Base-by-base conservation (phyloP, 805 yeast genomes). In the Saccharomycopsis capsularis region DNA sequence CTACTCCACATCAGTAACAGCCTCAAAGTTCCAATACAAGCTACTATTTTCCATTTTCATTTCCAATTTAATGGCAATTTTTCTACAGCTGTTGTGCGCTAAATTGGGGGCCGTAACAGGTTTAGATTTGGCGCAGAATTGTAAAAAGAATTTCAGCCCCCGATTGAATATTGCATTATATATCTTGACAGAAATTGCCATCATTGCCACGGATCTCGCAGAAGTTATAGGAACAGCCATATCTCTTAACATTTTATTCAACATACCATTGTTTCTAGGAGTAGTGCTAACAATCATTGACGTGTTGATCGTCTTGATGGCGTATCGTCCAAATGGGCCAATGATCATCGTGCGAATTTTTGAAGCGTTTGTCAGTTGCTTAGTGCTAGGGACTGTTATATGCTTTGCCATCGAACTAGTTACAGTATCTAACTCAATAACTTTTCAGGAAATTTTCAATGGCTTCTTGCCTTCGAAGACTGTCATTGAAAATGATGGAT, bases 221-320 rank as follows among this genome's bases (percentile, higher is more conserved):
- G 98, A 91, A 63, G 96, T 91, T 32, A 91, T 93, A 23, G 99
- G 99, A n/a, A 87, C 96, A 3, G 97, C 98, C 3, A 88, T 91
- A 50, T 83, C 98, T 0, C 72, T 91, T 50, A 88, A 93, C 57
- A 87, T 91, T 48, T 67, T 93, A 39, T 79, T 90, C 61, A 74
- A 77, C 2, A 69, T 93, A 5, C 98, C 98, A 0, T 68, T 93
- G 18, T 73, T 86, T 5, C 71, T 79, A 3, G 99, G 99, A 30
- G 95, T 91, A 15, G 66, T 88, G 3, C 64, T 91, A 45, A 91
- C 98, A 0, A 82, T 88, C 21, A 67, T 87, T 2, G 99, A 91
- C 59, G 96, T 91, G 4, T 63, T 91, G 48, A 71, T 91, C 38
- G 95, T 91, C 1, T 68, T 93, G 29, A 73, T 87, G 77, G 95